Evolutionary conservation across 495 filamentous ascomycete genomes (phyloP).

Genomic region (Beverwykella pulmonaria): DNA sequence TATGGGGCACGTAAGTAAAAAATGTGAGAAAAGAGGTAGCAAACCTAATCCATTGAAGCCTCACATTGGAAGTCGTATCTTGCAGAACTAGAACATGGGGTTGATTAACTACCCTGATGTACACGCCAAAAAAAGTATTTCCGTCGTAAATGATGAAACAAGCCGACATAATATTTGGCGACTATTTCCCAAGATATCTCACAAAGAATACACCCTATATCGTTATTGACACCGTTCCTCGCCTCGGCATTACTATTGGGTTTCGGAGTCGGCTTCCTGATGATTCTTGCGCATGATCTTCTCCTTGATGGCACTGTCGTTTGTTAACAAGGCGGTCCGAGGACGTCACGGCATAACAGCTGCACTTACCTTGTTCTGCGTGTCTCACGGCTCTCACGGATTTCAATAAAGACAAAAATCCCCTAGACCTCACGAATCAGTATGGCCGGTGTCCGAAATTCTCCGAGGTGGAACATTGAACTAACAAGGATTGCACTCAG

Average conservation of each 20-base stretch:
- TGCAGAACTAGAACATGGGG: no score
- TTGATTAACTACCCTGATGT: no score
- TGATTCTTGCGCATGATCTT: neutral
- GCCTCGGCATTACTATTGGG: neutral
- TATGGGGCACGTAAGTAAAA: no score
- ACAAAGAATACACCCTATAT: neutral
- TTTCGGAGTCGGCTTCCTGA: neutral
- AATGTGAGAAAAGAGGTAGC: no score
- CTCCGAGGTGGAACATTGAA: neutral
- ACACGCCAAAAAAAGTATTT: no score
- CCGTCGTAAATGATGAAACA: no score
- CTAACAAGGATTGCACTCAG: neutral
- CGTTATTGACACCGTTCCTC: neutral
- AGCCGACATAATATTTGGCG: no score
- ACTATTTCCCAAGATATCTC: neutral
- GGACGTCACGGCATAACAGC: neutral
- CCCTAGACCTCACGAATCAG: neutral
- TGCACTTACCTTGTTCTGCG: neutral
- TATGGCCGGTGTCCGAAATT: neutral
- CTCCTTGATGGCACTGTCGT: neutral
- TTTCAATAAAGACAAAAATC: neutral
- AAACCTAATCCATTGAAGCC: no score
- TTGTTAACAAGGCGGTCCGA: neutral
- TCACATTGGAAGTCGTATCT: no score
- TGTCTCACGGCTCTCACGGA: neutral